Percentiles rank a stretch among this genome's conserved stretches.
phyloP scores from a whole-genome alignment of 177 flowering plant species.

The Tripterygium wilfordii region DNA sequence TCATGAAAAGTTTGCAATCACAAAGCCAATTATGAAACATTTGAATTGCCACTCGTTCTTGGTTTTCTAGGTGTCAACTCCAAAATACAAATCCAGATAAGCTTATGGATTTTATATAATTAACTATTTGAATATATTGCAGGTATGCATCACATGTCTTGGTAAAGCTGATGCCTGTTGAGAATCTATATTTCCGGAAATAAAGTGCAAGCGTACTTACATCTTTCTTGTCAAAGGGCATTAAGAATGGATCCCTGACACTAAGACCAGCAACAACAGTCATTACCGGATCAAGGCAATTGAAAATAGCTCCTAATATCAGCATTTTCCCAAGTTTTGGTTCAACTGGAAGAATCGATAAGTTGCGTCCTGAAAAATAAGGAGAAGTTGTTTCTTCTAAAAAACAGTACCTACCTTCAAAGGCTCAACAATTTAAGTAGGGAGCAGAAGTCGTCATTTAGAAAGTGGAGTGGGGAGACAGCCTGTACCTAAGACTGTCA shows the following conservation, averaged over 20 bases:
- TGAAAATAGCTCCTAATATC: conserved; percentile 80
- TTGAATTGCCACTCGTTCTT: no score
- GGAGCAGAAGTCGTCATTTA: not conserved
- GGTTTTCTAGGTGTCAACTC: no score
- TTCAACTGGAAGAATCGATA: conserved; percentile 93
- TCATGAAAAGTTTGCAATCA: no score
- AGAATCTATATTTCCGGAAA: no score
- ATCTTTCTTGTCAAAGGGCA: conserved; percentile 85
- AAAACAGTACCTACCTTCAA: no score
- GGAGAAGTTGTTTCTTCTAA: not conserved
- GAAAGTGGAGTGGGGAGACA: not conserved
- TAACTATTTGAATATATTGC: no score
- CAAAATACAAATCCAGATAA: no score
- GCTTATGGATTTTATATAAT: no score
- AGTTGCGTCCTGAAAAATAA: conserved; percentile 64
- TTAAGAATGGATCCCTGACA: conserved; percentile 83
- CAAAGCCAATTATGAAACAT: no score
- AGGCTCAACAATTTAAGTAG: not conserved
- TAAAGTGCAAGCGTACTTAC: conserved; percentile 66
- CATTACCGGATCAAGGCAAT: conserved; percentile 82
- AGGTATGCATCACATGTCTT: no score
- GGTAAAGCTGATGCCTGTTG: no score
- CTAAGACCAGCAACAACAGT: conserved; percentile 95
- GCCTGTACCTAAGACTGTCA: conserved; percentile 68
- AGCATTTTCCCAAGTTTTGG: conserved; percentile 99